phyloP scores from a whole-genome alignment of 352 stramenopile genomes.

The Phytophthora pisi region DNA sequence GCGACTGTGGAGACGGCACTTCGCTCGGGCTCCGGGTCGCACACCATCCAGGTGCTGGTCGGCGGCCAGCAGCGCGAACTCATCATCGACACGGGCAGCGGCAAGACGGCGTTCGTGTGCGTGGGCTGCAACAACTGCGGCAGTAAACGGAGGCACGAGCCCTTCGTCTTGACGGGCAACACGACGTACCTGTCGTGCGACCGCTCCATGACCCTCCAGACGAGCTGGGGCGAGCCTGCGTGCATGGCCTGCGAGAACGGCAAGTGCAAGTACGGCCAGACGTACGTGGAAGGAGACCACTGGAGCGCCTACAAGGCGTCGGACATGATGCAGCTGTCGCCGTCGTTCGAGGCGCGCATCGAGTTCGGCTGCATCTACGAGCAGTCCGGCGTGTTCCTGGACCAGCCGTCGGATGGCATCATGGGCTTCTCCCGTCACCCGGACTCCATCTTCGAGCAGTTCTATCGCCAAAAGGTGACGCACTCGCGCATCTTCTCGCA shows the following conservation, averaged over 20 bases:
- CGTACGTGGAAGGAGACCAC: slow-evolving; percentile 94
- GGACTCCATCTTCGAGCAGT: slow-evolving; percentile 93
- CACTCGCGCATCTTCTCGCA: slow-evolving; percentile 91
- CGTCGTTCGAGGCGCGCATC: slow-evolving; percentile 53
- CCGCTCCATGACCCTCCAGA: slow-evolving; percentile 29
- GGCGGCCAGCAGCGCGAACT: slow-evolving; percentile 77
- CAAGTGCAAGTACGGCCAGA: slow-evolving; percentile 91
- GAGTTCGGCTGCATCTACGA: slow-evolving; percentile 95
- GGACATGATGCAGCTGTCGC: slow-evolving; percentile 69
- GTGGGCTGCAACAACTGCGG: slow-evolving; percentile 90
- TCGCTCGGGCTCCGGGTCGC: slow-evolving; percentile 58
- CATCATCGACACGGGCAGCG: slow-evolving; percentile 97
- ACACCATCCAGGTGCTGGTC: slow-evolving; percentile 74
- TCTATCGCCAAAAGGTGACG: slow-evolving; percentile 85
- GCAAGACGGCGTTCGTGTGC: slow-evolving; percentile 96
- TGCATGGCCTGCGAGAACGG: slow-evolving; percentile 47
- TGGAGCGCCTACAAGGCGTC: slow-evolving; percentile 91
- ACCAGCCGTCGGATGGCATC: slow-evolving; percentile 95
- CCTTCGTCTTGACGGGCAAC: slow-evolving; percentile 58
- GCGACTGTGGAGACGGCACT: slow-evolving; percentile 47
- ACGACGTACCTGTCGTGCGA: slow-evolving; percentile 62
- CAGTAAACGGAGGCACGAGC: slow-evolving; percentile 78
- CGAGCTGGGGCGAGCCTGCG: slow-evolving; percentile 21
- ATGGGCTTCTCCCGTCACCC: slow-evolving; percentile 94
- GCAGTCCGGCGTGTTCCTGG: slow-evolving; percentile 91